Conservation (phyloP, 2,329 filamentous ascomycete species). For the Trichoderma endophyticum region DNA sequence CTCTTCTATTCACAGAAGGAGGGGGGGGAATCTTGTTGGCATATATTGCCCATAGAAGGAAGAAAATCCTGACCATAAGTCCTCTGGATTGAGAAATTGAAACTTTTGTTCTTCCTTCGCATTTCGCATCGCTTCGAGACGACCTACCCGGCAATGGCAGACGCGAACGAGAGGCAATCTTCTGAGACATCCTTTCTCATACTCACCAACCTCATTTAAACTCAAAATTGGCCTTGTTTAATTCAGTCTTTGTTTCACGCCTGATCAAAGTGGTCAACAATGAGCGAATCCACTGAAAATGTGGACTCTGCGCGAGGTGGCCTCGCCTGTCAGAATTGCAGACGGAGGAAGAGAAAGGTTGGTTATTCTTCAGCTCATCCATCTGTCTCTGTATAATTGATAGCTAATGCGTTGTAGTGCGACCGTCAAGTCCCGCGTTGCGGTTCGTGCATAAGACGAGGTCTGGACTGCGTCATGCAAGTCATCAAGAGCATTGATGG, state of each 20-base stretch:
- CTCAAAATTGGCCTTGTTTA: background rate
- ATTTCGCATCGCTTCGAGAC: background rate
- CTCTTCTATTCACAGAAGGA: background rate
- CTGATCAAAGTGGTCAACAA: background rate
- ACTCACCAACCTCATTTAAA: background rate
- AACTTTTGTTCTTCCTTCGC: background rate
- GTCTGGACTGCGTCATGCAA: conserved; percentile 10
- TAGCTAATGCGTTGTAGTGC: background rate
- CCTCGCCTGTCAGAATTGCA: conserved; percentile 13
- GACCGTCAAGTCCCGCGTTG: conserved; percentile 9
- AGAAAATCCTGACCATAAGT: background rate
- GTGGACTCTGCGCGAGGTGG: background rate
- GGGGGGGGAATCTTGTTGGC: background rate
- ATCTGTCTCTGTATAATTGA: background rate
- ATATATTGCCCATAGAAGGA: background rate
- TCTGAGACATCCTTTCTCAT: background rate
- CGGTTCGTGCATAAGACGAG: conserved; percentile 11
- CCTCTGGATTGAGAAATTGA: background rate
- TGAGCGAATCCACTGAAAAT: background rate
- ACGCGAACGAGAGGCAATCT: background rate
- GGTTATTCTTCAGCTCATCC: background rate
- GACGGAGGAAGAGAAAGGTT: conserved; percentile 13
- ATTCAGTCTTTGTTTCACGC: background rate
- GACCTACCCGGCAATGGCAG: background rate
- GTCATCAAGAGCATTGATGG: background rate